A percentile compares a stretch with the other conserved stretches of the same genome.
Conservation (phyloP, 495 filamentous ascomycete species). For the Pyrenula aspistea region DNA sequence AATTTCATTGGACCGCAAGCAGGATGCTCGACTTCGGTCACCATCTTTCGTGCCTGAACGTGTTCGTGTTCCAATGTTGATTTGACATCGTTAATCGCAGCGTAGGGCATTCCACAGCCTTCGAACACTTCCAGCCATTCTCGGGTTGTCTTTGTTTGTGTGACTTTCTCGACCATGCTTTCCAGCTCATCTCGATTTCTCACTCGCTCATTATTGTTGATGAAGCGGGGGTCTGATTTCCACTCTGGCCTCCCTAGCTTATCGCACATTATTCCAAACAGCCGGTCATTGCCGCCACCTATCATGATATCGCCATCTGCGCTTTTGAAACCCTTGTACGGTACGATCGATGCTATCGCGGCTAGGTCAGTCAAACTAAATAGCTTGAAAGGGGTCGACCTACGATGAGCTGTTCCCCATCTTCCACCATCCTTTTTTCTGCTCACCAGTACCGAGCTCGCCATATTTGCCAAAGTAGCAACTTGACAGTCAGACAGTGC, state of each 20-base stretch:
- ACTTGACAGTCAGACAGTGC: constrained; percentile 89
- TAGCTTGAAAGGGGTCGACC: constrained; percentile 16
- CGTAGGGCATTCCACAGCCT: constrained; percentile 86
- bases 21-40: constrained; percentile 73
- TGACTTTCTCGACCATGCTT: constrained; percentile 60
- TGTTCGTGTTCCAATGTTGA: constrained; percentile 75
- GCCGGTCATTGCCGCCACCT: constrained; percentile 84
- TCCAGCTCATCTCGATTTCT: constrained; percentile 67
- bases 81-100: constrained; percentile 87
- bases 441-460: constrained; percentile 81
- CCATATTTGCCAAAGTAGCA: constrained; percentile 84
- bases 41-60: constrained; percentile 76
- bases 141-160: constrained; percentile 64
- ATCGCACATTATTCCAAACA: constrained; percentile 80
- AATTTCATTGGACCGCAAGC: constrained; percentile 76
- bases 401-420: constrained; percentile 94
- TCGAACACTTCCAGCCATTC: constrained; percentile 87
- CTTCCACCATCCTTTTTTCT: constrained; percentile 77
- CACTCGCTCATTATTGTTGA: constrained; percentile 73
- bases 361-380: constrained; percentile 5
- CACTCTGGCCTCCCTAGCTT: constrained; percentile 67
- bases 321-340: constrained; percentile 88
- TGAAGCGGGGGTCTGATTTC: constrained; percentile 62
- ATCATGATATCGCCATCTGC: constrained; percentile 82
- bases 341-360: constrained; percentile 78